Conservation (phyloP, 352 stramenopile species). For the Pythium sukuiense region DNA sequence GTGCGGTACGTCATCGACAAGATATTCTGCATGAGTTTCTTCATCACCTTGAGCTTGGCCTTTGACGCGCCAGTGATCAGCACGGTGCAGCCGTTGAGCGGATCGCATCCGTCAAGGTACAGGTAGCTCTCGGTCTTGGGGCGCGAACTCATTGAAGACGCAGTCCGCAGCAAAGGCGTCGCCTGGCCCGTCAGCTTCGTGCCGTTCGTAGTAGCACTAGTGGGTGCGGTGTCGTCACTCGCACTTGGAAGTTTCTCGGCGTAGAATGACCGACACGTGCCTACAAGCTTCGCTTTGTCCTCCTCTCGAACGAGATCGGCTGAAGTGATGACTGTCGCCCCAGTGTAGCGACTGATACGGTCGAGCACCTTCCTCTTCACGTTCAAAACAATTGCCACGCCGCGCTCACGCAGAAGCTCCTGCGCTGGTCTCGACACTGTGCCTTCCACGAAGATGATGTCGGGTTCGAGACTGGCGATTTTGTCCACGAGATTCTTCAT, state of each 20-base stretch:
- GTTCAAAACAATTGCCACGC: constrained; percentile 94
- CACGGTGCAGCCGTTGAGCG: constrained; percentile 93
- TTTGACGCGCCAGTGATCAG: constrained; percentile 91
- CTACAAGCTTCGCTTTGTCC: constrained; percentile 50
- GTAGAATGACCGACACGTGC: constrained; percentile 64
- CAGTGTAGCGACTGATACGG: constrained; percentile 93
- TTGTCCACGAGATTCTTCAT: constrained; percentile 97
- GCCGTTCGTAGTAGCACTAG: constrained; percentile 21
- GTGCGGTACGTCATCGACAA: constrained; percentile 96
- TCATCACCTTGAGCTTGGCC: constrained; percentile 89
- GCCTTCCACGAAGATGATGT: constrained; percentile 94
- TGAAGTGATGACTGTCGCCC: constrained; percentile 89
- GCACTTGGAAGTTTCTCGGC: constrained; percentile 60
- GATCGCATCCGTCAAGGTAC: constrained; percentile 95
- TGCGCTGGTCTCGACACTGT: constrained; percentile 91
- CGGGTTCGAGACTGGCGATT: constrained; percentile 93
- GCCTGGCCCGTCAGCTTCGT: not conserved
- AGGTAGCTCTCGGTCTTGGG: constrained; percentile 86
- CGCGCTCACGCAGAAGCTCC: constrained; percentile 89
- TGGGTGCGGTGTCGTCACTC: constrained; percentile 30
- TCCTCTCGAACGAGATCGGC: constrained; percentile 91
- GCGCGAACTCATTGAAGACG: constrained; percentile 26
- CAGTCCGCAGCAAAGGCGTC: constrained; percentile 8
- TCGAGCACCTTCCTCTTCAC: constrained; percentile 92
- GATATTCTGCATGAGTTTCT: constrained; percentile 88